A percentile compares a stretch with the other conserved stretches of the same genome.
These are phyloP conservation scores for Protostelium mycophagum DNA, from an alignment of 78 protist genomes.

Conservation along the genomic window DNA sequence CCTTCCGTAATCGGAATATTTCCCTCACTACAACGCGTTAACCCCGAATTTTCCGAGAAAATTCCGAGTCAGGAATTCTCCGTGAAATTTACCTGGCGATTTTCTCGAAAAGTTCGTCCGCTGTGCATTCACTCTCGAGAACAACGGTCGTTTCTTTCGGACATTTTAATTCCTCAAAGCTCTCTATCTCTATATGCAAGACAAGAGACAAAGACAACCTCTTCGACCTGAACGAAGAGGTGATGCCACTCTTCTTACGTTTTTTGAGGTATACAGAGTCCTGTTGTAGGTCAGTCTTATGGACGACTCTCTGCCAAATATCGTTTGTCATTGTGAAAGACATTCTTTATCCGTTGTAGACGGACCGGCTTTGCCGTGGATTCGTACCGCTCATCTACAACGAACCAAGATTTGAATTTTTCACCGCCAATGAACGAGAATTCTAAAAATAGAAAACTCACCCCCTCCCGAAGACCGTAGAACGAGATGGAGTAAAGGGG, in stretches of 20 bases:
- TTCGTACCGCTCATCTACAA: not conserved
- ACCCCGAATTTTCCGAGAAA: not conserved
- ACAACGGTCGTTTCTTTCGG: not conserved
- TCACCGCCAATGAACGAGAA: too few relatives aligned
- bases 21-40: not conserved
- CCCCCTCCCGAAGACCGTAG: not conserved
- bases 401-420: not conserved
- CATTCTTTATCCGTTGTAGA: too few relatives aligned
- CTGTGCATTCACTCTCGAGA: not conserved
- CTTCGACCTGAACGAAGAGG: not conserved
- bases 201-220: not conserved
- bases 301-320: too few relatives aligned
- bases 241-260: not conserved
- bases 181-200: not conserved
- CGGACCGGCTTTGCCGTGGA: too few relatives aligned
- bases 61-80: not conserved
- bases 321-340: too few relatives aligned
- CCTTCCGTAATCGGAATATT: not conserved
- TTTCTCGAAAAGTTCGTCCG: not conserved
- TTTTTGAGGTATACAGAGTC: not conserved
- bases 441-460: not conserved
- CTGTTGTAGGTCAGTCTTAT: too few relatives aligned
- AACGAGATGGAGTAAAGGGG: not conserved
- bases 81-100: not conserved
- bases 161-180: not conserved